These are phyloP conservation scores for Penicillium sp. DNA, from an alignment of 2,329 filamentous ascomycete genomes.

Conservation along the genomic window DNA sequence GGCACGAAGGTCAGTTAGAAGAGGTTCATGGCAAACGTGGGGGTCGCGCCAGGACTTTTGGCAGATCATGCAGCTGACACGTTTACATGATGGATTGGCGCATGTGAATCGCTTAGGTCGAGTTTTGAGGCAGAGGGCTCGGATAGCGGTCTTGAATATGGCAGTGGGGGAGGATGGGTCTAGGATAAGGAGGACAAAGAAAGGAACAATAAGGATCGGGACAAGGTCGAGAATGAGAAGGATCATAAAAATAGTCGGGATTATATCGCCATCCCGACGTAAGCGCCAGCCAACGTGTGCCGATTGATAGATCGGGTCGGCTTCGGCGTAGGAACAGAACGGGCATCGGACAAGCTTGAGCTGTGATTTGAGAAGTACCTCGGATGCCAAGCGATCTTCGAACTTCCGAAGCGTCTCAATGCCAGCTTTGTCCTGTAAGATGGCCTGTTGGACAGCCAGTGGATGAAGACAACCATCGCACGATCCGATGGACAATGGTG, in stretches of 20 bases:
- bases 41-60: constrained; percentile 80
- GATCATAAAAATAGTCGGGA: constrained; percentile 52
- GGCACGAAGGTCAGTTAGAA: constrained; percentile 75
- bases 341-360: constrained; percentile 80
- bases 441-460: constrained; percentile 68
- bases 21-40: constrained; percentile 85
- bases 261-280: constrained; percentile 51
- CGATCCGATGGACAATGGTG: constrained; percentile 62
- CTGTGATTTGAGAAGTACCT: constrained; percentile 69
- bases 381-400: constrained; percentile 74
- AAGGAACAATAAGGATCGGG: constrained; percentile 49
- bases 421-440: constrained; percentile 67
- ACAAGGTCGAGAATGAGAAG: constrained; percentile 45
- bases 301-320: constrained; percentile 70
- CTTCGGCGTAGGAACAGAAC: constrained; percentile 87
- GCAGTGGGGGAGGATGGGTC: constrained; percentile 48
- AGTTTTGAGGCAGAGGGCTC: constrained; percentile 66
- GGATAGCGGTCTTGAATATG: constrained; percentile 60
- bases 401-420: constrained; percentile 70
- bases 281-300: constrained; percentile 56
- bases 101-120: constrained; percentile 78
- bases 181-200: constrained; percentile 57
- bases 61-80: constrained; percentile 77
- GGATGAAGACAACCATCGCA: constrained; percentile 73
- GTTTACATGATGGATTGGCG: constrained; percentile 64